These are phyloP conservation scores for Phytophthora fragariaefolia DNA, from an alignment of 352 stramenopile genomes.

Conservation along the genomic window DNA sequence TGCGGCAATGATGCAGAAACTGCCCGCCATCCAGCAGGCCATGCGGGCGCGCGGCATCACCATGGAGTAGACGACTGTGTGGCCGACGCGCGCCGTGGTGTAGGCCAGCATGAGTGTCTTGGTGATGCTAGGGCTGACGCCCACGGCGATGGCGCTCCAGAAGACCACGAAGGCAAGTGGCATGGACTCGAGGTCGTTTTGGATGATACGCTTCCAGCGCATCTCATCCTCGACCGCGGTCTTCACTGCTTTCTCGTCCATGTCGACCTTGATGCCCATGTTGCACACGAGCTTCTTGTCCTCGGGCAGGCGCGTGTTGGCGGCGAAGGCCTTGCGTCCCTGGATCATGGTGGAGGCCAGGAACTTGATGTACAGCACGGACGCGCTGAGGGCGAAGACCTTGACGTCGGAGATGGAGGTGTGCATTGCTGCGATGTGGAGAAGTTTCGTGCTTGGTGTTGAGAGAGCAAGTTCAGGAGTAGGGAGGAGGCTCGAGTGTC, in stretches of 20 bases:
- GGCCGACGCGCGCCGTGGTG: constrained; percentile 43
- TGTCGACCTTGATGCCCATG: constrained; percentile 33
- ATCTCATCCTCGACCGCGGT: constrained; percentile 37
- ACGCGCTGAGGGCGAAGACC: constrained; percentile 47
- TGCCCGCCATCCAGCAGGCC: constrained; percentile 38
- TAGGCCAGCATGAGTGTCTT: constrained; percentile 45
- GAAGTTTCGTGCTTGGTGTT: background rate
- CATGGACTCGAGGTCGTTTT: constrained; percentile 70
- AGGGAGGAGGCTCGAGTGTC: background rate
- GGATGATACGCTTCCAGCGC: constrained; percentile 65
- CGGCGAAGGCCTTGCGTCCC: constrained; percentile 48
- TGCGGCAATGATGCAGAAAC: constrained; percentile 34
- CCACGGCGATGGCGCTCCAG: constrained; percentile 42
- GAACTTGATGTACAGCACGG: constrained; percentile 71
- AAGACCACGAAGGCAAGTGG: constrained; percentile 61
- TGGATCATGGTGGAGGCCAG: constrained; percentile 55
- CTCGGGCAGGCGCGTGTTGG: constrained; percentile 50
- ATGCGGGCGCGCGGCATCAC: constrained; percentile 38
- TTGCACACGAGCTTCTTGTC: constrained; percentile 46
- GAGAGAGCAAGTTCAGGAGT: constrained; percentile 27
- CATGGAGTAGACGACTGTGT: constrained; percentile 56
- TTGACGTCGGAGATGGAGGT: constrained; percentile 32
- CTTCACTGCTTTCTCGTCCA: constrained; percentile 39
- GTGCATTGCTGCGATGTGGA: constrained; percentile 14
- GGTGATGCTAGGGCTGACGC: constrained; percentile 40